A percentile compares a stretch with the other conserved stretches of the same genome.
Conservation (phyloP, 768 basidiomycete genomes). For the Termitomyces sp. region DNA sequence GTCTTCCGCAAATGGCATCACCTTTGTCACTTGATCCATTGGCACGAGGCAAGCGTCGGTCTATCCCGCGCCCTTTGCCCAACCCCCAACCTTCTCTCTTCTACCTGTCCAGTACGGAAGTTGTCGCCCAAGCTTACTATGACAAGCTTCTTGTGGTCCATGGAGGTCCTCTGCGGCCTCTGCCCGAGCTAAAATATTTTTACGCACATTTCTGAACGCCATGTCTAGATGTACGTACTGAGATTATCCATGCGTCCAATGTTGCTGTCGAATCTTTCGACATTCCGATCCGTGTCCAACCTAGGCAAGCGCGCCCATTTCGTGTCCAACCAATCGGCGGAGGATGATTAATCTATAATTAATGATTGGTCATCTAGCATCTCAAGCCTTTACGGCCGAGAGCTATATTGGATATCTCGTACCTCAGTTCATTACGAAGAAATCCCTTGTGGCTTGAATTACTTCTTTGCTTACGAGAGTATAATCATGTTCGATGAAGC, state of each 20-base stretch:
- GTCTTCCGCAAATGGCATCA: constrained; percentile 10
- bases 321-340: constrained; percentile 9
- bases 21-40: constrained; percentile 22
- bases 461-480: constrained; percentile 1
- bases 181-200: background rate
- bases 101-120: constrained; percentile 1
- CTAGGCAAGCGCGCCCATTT: constrained; percentile 8
- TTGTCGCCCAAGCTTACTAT: constrained; percentile 2
- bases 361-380: background rate
- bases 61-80: constrained; percentile 32
- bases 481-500: background rate
- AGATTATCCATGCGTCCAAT: background rate
- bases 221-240: background rate
- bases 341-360: background rate
- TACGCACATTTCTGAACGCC: too few species aligned
- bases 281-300: constrained; percentile 10
- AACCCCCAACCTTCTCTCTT: constrained; percentile 21
- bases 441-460: background rate
- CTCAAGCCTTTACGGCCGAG: constrained; percentile 1
- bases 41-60: constrained; percentile 30
- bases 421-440: background rate
- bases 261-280: constrained; percentile 1
- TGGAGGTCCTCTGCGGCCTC: background rate
- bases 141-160: background rate
- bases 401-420: constrained; percentile 4